Percentiles rank a stretch among this genome's conserved stretches.
Conservation (phyloP, 139 green algal species). For the Trebouxia sp. region DNA sequence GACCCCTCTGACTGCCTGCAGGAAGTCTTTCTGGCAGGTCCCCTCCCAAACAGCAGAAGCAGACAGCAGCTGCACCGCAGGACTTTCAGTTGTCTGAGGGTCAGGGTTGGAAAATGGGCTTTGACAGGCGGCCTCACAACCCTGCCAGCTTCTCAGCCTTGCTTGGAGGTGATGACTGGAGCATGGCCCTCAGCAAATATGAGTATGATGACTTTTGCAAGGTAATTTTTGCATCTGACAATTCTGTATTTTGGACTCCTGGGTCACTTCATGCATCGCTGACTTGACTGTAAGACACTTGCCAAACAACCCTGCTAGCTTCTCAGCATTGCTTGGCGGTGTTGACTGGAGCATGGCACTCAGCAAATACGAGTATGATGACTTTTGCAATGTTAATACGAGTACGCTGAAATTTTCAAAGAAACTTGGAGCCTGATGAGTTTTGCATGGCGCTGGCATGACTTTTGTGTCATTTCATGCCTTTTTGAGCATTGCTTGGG, state of each 20-base stretch:
- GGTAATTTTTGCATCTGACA: neutral
- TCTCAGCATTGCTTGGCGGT: slow-evolving; percentile 31
- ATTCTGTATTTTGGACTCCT: too few relatives aligned
- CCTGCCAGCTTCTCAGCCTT: slow-evolving; percentile 32
- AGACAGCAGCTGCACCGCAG: neutral
- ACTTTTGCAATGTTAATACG: slow-evolving; percentile 43
- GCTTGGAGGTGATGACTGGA: slow-evolving; percentile 33
- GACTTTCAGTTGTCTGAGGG: slow-evolving; percentile 32
- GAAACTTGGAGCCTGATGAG: too few relatives aligned
- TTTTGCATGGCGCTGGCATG: too few relatives aligned
- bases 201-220: slow-evolving; percentile 44
- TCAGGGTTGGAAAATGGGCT: slow-evolving; percentile 39
- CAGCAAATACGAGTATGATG: slow-evolving; percentile 35
- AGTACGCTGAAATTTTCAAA: too few relatives aligned
- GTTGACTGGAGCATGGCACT: slow-evolving; percentile 36
- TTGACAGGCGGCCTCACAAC: slow-evolving; percentile 17
- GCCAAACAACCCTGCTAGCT: slow-evolving; percentile 14
- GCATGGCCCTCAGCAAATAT: slow-evolving; percentile 26
- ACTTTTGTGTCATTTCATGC: too few relatives aligned
- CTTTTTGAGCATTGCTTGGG: too few relatives aligned
- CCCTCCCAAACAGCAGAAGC: neutral
- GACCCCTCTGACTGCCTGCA: too few relatives aligned
- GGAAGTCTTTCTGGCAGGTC: neutral
- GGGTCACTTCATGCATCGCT: too few relatives aligned
- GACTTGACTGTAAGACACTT: too few relatives aligned